phyloP scores from a whole-genome alignment of 2,329 filamentous ascomycete species.

The Fusarium nisikadoi region DNA sequence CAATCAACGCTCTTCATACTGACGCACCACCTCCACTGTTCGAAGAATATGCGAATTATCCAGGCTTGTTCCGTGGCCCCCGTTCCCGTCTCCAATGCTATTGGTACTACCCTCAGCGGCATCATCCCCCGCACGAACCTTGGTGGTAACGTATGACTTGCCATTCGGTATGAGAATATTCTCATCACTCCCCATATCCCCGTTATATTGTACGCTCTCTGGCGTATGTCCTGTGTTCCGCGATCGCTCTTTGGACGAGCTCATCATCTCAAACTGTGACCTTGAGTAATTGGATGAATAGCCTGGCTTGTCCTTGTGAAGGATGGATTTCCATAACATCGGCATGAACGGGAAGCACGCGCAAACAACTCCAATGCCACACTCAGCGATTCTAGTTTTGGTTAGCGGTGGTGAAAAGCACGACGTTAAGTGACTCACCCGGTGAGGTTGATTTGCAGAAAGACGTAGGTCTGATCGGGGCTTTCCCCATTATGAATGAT shows the following conservation, averaged over 20 bases:
- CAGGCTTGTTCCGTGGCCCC: background rate
- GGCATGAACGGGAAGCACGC: constrained; percentile 34
- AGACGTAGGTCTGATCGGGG: constrained; percentile 21
- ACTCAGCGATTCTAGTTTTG: constrained; percentile 12
- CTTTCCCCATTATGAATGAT: constrained; percentile 28
- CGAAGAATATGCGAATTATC: constrained; percentile 20
- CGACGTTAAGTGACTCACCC: background rate
- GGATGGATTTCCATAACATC: constrained; percentile 32
- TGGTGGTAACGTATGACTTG: constrained; percentile 16
- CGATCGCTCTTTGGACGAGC: constrained; percentile 1
- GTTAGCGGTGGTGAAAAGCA: background rate
- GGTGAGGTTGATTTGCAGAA: constrained; percentile 29
- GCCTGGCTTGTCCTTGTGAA: constrained; percentile 24
- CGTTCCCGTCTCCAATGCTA: background rate
- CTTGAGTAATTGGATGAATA: constrained; percentile 26
- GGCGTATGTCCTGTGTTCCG: background rate
- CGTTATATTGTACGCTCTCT: constrained; percentile 4
- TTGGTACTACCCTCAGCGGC: background rate
- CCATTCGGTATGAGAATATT: constrained; percentile 17
- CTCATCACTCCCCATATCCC: constrained; percentile 16
- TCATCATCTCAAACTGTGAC: constrained; percentile 32
- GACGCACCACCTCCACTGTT: constrained; percentile 22
- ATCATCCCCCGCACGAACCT: constrained; percentile 2
- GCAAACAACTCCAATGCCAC: constrained; percentile 26
- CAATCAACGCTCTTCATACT: constrained; percentile 13